Evolutionary conservation across 495 filamentous ascomycete genomes (phyloP).

Genomic region (Aspergillus coremiiformis): DNA sequence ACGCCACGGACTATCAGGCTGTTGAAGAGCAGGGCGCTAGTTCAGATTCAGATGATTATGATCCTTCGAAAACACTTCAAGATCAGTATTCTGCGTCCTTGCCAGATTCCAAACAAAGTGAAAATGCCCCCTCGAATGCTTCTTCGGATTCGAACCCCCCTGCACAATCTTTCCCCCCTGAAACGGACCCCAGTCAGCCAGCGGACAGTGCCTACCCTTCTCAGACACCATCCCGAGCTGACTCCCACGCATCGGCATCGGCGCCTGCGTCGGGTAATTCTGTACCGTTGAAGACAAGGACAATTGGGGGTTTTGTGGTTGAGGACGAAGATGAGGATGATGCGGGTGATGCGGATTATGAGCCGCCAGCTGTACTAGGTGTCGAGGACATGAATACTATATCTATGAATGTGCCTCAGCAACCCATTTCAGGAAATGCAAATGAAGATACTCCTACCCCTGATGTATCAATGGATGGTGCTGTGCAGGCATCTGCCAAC

Average conservation of each 20-base stretch:
- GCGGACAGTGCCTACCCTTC: conserved; percentile 24
- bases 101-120: conserved; percentile 21
- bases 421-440: conserved; percentile 50
- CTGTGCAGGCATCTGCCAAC: conserved; percentile 47
- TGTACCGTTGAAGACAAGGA: conserved; percentile 53
- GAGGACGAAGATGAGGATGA: conserved; percentile 59
- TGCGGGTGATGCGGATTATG: conserved; percentile 48
- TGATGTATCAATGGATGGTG: conserved; percentile 52
- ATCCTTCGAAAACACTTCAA: conserved; percentile 44
- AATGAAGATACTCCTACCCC: conserved; percentile 50
- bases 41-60: conserved; percentile 49
- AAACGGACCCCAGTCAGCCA: conserved; percentile 24
- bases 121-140: conserved; percentile 17
- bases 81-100: conserved; percentile 33
- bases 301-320: conserved; percentile 71
- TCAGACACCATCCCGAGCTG: conserved; percentile 29
- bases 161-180: conserved; percentile 18
- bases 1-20: conserved; percentile 31
- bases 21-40: conserved; percentile 45
- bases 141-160: conserved; percentile 17
- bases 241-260: conserved; percentile 35
- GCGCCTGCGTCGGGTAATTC: conserved; percentile 27
- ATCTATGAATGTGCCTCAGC: conserved; percentile 39
- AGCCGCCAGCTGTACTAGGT: conserved; percentile 45
- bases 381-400: conserved; percentile 42